phyloP scores from a whole-genome alignment of 805 yeast genomes.

The Metschnikowia lochheadii region DNA sequence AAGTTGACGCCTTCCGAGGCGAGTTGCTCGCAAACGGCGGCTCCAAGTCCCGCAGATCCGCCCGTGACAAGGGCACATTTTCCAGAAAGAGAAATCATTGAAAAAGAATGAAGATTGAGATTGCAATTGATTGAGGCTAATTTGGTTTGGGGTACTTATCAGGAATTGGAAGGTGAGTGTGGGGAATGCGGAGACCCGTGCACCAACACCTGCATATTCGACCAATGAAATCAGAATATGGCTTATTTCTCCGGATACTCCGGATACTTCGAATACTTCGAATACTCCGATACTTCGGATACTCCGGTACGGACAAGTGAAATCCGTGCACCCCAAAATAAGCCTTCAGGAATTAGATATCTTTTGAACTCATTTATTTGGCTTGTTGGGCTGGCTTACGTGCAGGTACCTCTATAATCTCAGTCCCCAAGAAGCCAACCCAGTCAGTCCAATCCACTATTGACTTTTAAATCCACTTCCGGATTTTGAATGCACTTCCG shows the following conservation, averaged over 20 bases:
- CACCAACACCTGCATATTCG: not conserved
- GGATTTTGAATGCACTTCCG: too few species aligned
- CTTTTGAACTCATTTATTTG: too few species aligned
- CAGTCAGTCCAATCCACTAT: too few species aligned
- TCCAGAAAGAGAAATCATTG: slow-evolving; percentile 16
- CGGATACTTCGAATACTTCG: too few species aligned
- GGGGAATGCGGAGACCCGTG: not conserved
- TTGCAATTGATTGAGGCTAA: not conserved
- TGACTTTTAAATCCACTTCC: too few species aligned
- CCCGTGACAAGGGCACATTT: slow-evolving; percentile 25
- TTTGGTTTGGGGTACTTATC: not conserved
- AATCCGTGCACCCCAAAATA: not conserved
- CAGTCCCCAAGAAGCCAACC: too few species aligned
- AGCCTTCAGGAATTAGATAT: not conserved
- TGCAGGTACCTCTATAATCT: not conserved
- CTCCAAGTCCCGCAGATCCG: slow-evolving; percentile 31
- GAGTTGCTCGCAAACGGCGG: slow-evolving; percentile 27
- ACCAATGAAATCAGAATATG: too few species aligned
- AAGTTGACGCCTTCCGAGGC: slow-evolving; percentile 33
- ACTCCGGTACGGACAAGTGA: not conserved
- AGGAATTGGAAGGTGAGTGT: not conserved
- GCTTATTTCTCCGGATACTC: too few species aligned
- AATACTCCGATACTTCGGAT: too few species aligned
- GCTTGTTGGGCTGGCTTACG: not conserved
- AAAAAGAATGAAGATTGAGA: not conserved